Base-by-base conservation (phyloP, 768 basidiomycete genomes). In the Agaricus bisporus region DNA sequence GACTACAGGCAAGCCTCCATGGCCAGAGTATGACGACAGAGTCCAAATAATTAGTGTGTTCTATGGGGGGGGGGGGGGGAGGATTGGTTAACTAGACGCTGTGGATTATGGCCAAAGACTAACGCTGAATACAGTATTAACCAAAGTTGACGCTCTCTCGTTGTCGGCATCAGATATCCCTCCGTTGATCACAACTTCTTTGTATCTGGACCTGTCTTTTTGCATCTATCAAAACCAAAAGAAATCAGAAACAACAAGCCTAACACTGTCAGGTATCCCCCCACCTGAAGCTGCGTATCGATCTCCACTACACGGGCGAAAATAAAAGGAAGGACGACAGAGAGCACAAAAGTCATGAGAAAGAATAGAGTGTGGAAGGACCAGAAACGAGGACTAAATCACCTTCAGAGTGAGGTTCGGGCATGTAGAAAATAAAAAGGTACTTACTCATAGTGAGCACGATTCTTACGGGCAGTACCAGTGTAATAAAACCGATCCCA, bases 261-360 rank as follows among this genome's bases (percentile, higher is more conserved):
- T 8, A 15, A 20, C 11, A 11, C 14, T 15, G 48, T 25, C 5
- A 14, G 39, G 15, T 42, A 41, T 28, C 14, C n/a, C 54, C 64
- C 25, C 20, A 74, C 73, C 44, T 59, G 48, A n/a, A 68, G 57
- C 8, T 48, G 53, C 4, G 70, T 64, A 6, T 61, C 51, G 25
- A 76, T 73, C 22, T 63, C 59, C 2, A 75, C 64, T 2, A 73
- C 57, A 49, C 74, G 69, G 7, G 66, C 73, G 0, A 76, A 59
- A 25, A 70, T 53, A 56, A 75, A 75, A 3, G 73, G 56, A 25
- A 72, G 51, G 7, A 56, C 49, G 1, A 60, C 65, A 7, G 71
- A 58, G 11, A 66, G 39, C 4, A 49, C 29, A n/a, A 69, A 56
- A 11, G 71, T 60, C n/a, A 68, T 18, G 7, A 75, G 54, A 53